phyloP scores from a whole-genome alignment of 2,329 filamentous ascomycete genomes.

The Simplicillium sp. region DNA sequence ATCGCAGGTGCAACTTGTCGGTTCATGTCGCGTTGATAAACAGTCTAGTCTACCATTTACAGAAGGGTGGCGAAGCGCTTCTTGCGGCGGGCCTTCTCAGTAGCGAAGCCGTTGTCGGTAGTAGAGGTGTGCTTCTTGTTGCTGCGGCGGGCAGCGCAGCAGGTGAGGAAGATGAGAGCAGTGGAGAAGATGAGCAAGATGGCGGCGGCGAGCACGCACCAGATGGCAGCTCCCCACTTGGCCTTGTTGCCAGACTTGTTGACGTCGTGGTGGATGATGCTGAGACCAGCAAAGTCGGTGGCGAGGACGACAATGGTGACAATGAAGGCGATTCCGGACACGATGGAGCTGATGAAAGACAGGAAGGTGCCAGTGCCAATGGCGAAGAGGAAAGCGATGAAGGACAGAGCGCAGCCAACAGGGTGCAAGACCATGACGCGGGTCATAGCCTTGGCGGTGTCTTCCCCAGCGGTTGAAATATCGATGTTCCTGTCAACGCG shows the following conservation, averaged over 20 bases:
- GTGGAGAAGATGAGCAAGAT: constrained; percentile 45
- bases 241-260: constrained; percentile 36
- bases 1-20: background rate
- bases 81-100: constrained; percentile 2
- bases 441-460: constrained; percentile 40
- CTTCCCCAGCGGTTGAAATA: constrained; percentile 31
- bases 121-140: constrained; percentile 13
- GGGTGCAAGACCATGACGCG: constrained; percentile 54
- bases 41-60: background rate
- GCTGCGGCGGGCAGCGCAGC: constrained; percentile 41
- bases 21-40: background rate
- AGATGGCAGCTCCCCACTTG: constrained; percentile 44
- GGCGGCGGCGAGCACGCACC: constrained; percentile 48
- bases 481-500: constrained; percentile 20
- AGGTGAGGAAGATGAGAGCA: constrained; percentile 50
- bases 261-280: constrained; percentile 41
- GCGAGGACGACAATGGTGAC: constrained; percentile 37
- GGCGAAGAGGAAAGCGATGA: constrained; percentile 41
- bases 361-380: constrained; percentile 37
- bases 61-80: constrained; percentile 2
- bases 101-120: constrained; percentile 17
- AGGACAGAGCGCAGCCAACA: constrained; percentile 45
- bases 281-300: constrained; percentile 49
- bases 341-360: constrained; percentile 39
- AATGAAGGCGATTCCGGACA: constrained; percentile 39